Conservation (phyloP, 306 rosid species). For the Acacia acuminata region DNA sequence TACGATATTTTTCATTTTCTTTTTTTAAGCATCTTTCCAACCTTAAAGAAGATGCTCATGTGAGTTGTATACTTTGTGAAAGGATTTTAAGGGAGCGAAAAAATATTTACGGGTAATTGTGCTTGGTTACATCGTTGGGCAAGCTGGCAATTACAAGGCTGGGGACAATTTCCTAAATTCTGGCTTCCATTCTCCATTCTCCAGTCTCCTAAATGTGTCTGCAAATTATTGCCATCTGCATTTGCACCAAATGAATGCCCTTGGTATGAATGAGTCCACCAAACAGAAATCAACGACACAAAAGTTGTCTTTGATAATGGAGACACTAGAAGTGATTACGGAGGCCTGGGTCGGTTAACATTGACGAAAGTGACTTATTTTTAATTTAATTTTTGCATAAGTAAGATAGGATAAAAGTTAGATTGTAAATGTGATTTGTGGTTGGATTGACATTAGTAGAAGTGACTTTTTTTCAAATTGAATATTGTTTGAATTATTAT, state of each 20-base stretch:
- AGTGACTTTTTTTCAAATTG: too few relatives aligned
- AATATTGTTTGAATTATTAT: too few relatives aligned
- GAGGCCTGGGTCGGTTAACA: not conserved
- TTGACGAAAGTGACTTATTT: too few relatives aligned
- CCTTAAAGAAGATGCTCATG: not conserved
- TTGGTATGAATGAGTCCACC: not conserved
- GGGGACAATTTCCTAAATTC: not conserved
- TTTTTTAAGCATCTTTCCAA: not conserved
- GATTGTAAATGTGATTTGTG: too few relatives aligned
- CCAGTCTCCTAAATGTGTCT: not conserved
- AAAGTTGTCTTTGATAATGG: not conserved
- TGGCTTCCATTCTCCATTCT: not conserved
- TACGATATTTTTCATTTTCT: not conserved
- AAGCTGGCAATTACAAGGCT: not conserved
- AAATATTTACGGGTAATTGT: not conserved
- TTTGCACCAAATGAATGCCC: not conserved
- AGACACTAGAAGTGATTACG: not conserved
- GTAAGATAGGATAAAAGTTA: too few relatives aligned
- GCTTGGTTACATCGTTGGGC: not conserved
- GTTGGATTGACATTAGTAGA: too few relatives aligned
- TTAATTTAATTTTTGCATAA: too few relatives aligned
- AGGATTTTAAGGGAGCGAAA: not conserved
- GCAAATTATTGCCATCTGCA: not conserved
- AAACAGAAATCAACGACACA: not conserved
- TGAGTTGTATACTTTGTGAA: slow-evolving; percentile 16